A percentile compares a stretch with the other conserved stretches of the same genome.
These are phyloP conservation scores for Cordyceps javanica DNA, from an alignment of 2,329 filamentous ascomycete species.

Conservation along the genomic window DNA sequence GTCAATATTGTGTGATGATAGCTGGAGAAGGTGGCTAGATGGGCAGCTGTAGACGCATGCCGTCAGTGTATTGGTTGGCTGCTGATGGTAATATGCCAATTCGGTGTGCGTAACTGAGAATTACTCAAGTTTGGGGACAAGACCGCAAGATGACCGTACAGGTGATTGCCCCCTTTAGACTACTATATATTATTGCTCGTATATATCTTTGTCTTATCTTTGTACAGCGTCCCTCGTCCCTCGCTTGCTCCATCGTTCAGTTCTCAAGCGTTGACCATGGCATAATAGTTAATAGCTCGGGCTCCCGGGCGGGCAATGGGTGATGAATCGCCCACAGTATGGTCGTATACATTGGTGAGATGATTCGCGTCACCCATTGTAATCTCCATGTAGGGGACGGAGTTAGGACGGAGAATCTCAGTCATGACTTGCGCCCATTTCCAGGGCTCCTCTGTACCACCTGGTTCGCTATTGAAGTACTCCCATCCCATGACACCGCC, in stretches of 20 bases:
- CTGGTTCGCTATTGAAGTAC: constrained; percentile 71
- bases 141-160: no score
- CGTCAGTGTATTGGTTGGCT: background rate
- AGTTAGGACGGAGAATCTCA: constrained; percentile 23
- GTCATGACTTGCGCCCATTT: constrained; percentile 68
- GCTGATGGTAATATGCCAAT: background rate
- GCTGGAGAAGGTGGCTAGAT: constrained; percentile 41
- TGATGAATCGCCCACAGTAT: background rate
- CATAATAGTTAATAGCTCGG: constrained; percentile 6
- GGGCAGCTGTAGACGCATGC: background rate
- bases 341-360: constrained; percentile 11
- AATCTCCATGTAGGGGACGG: constrained; percentile 14
- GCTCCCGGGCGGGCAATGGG: background rate
- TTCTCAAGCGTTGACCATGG: constrained; percentile 9
- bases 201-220: background rate
- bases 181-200: background rate
- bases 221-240: background rate
- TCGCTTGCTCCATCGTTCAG: no score
- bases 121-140: background rate
- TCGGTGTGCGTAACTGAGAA: background rate
- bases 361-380: constrained; percentile 11
- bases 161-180: background rate
- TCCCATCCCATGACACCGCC: constrained; percentile 91
- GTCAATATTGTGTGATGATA: constrained; percentile 37
- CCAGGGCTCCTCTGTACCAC: constrained; percentile 56